Conservation (phyloP, 1,284 basidiomycete genomes). For the Ganoderma meredithae region DNA sequence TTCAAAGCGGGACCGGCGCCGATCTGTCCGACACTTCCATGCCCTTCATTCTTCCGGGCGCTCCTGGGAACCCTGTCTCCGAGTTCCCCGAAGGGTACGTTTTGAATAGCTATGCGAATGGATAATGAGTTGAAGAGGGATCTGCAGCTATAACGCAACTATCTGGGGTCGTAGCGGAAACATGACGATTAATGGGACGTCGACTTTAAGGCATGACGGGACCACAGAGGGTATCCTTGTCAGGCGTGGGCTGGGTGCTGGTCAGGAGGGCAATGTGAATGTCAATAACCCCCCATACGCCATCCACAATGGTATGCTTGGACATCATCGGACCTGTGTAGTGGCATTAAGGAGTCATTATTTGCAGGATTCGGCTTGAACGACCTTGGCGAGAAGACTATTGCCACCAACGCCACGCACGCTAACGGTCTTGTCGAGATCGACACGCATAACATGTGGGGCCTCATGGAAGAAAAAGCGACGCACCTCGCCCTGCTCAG, state of each 20-base stretch:
- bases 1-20: constrained; percentile 57
- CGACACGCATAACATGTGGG: constrained; percentile 72
- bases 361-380: constrained; percentile 47
- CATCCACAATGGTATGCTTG: constrained; percentile 68
- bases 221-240: background rate
- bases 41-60: constrained; percentile 60
- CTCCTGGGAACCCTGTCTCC: constrained; percentile 55
- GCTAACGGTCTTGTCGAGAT: constrained; percentile 60
- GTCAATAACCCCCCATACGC: constrained; percentile 70
- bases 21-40: constrained; percentile 55
- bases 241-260: constrained; percentile 49
- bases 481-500: constrained; percentile 62
- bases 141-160: constrained; percentile 63
- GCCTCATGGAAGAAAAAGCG: constrained; percentile 68
- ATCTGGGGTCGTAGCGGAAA: constrained; percentile 77
- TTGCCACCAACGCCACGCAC: constrained; percentile 70
- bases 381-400: constrained; percentile 54
- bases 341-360: background rate
- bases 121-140: background rate
- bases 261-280: constrained; percentile 52
- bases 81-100: constrained; percentile 70
- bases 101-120: background rate
- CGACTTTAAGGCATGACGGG: constrained; percentile 61
- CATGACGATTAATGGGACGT: constrained; percentile 71
- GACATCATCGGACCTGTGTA: constrained; percentile 6